Percentiles rank a stretch among this genome's conserved stretches.
Conservation (phyloP, 176 grass and related monocot genomes). For the Typha latifolia region DNA sequence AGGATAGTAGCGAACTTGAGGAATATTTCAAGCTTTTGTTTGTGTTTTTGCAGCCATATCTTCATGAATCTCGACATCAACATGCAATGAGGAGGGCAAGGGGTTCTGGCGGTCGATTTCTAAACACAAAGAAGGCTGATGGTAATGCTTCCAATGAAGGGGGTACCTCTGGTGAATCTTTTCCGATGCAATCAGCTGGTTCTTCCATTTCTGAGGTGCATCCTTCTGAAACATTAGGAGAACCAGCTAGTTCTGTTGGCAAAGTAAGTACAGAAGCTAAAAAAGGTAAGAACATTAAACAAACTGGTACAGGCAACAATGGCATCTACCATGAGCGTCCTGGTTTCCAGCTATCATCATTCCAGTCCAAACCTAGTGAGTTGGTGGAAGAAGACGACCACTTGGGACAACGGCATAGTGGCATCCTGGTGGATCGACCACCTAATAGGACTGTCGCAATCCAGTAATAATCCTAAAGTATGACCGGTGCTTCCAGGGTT, state of each 20-base stretch:
- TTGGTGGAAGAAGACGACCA: too few species aligned
- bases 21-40: not conserved
- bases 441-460: constrained; percentile 13
- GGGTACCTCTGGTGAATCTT: not conserved
- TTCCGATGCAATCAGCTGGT: not conserved
- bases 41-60: constrained; percentile 50
- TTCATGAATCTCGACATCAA: constrained; percentile 77
- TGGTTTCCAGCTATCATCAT: not conserved
- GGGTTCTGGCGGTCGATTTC: constrained; percentile 64
- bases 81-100: constrained; percentile 76
- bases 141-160: constrained; percentile 1
- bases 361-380: not conserved
- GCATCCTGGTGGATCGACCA: constrained; percentile 13
- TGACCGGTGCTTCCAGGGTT: constrained; percentile 21
- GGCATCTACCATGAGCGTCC: not conserved
- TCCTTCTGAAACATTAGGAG: not conserved
- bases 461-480: constrained; percentile 7
- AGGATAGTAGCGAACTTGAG: not conserved
- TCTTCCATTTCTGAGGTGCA: not conserved
- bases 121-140: constrained; percentile 69
- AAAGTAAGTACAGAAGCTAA: too few species aligned
- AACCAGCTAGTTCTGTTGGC: not conserved
- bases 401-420: constrained; percentile 1
- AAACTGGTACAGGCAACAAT: not conserved
- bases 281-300: too few species aligned